Evolutionary conservation across 1,139 yeast genomes (phyloP).

Genomic region (Lizanozyma gosingica): DNA sequence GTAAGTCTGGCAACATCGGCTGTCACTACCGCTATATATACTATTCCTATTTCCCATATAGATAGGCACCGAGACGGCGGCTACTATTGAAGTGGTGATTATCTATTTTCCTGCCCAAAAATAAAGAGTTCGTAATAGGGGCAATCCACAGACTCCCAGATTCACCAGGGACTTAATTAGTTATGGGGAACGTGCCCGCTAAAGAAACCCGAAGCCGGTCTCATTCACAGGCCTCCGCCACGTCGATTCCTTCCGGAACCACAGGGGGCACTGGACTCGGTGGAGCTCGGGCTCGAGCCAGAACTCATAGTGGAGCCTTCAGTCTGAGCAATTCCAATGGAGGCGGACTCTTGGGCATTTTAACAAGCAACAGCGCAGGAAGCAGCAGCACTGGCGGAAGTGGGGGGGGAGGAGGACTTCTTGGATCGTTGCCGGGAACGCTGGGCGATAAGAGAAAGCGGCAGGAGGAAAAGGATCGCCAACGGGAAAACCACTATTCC

Average conservation of each 20-base stretch:
- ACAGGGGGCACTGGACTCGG: too few species aligned
- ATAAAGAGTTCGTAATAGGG: background rate
- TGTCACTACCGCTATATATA: too few species aligned
- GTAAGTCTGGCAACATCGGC: too few species aligned
- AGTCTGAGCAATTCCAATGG: background rate
- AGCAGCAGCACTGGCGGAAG: conserved; percentile 1
- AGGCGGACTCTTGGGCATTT: background rate
- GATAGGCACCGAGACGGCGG: too few species aligned
- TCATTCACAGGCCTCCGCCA: background rate
- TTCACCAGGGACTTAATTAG: background rate
- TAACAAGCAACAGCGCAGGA: background rate
- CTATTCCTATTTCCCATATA: too few species aligned
- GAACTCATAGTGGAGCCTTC: background rate
- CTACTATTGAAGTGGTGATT: too few species aligned
- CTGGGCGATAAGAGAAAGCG: conserved; percentile 19
- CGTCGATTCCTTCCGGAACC: background rate
- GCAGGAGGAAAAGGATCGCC: conserved; percentile 43
- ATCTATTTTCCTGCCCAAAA: too few species aligned
- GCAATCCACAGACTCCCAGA: too few species aligned
- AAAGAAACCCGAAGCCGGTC: conserved; percentile 29
- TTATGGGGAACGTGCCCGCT: conserved; percentile 56
- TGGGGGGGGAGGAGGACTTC: too few species aligned
- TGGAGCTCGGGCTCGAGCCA: background rate
- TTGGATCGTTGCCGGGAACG: too few species aligned
- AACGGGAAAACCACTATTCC: conserved; percentile 44